These are phyloP conservation scores for Allium cepa DNA, from an alignment of 106 monocot species.

Conservation along the genomic window DNA sequence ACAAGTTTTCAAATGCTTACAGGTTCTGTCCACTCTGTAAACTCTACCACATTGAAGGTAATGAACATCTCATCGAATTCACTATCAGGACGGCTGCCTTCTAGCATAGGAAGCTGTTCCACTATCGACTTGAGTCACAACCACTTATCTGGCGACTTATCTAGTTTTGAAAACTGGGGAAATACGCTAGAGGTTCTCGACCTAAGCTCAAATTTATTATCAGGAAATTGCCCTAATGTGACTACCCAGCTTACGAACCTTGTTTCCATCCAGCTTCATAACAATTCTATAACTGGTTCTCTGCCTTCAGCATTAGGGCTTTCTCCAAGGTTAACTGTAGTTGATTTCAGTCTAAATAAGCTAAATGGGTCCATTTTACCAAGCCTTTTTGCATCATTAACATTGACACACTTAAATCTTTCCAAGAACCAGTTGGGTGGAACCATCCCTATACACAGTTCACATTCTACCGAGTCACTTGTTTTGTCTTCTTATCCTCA, in stretches of 20 bases:
- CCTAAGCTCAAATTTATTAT: constrained; percentile 72
- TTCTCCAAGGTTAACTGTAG: constrained; percentile 33
- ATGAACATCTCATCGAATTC: constrained; percentile 85
- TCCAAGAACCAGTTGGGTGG: constrained; percentile 67
- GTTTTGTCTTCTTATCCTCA: constrained; percentile 32
- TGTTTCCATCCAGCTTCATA: constrained; percentile 47
- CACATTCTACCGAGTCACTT: constrained; percentile 47
- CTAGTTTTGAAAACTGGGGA: constrained; percentile 56
- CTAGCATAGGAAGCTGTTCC: constrained; percentile 31
- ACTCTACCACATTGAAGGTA: constrained; percentile 57
- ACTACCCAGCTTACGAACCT: constrained; percentile 36
- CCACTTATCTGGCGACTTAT: constrained; percentile 45
- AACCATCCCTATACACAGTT: constrained; percentile 44
- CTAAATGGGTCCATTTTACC: constrained; percentile 43
- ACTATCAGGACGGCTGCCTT: constrained; percentile 59
- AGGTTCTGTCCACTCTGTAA: constrained; percentile 53
- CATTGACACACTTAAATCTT: constrained; percentile 62
- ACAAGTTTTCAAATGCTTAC: background rate
- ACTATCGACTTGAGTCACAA: constrained; percentile 73
- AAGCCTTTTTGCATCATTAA: constrained; percentile 40
- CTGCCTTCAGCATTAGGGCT: constrained; percentile 60
- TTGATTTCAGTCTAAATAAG: constrained; percentile 64
- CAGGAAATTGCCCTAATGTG: constrained; percentile 42
- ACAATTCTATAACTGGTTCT: constrained; percentile 59
- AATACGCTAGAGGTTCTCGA: constrained; percentile 50